These are phyloP conservation scores for Pelargonium myrrhifolium DNA, from an alignment of 441 rosid species.

Conservation along the genomic window DNA sequence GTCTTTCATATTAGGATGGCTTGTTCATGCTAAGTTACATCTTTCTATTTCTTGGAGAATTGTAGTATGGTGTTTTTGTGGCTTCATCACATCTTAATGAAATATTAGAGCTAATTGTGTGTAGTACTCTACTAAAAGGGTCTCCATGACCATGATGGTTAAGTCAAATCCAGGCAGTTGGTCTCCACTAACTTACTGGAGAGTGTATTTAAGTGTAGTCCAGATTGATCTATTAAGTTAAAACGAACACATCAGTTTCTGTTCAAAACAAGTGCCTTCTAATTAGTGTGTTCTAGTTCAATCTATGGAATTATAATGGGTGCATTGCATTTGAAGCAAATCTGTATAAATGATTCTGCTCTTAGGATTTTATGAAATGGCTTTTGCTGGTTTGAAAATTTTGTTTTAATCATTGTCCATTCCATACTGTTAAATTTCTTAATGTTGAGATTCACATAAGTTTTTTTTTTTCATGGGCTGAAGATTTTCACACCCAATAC, in stretches of 20 bases:
- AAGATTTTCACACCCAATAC: constrained; percentile 77
- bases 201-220: not conserved
- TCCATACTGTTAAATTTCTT: not conserved
- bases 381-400: not conserved
- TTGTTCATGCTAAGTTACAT: not conserved
- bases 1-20: not conserved
- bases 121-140: not conserved
- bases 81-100: not conserved
- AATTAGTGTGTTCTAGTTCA: not conserved
- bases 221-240: not conserved
- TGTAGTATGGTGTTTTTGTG: not conserved
- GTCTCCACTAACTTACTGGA: not conserved
- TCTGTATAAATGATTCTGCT: not conserved
- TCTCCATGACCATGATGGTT: not conserved
- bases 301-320: too few relatives aligned
- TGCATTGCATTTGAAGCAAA: too few relatives aligned
- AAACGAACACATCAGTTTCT: not conserved
- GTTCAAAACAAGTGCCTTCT: not conserved
- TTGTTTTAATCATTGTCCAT: not conserved
- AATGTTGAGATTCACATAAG: not conserved
- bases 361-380: not conserved
- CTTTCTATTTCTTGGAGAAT: not conserved
- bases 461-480: constrained; percentile 14
- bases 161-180: not conserved
- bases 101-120: not conserved